Conservation (phyloP, 2,329 filamentous ascomycete genomes). For the Pyrenophora tritici-repentis region DNA sequence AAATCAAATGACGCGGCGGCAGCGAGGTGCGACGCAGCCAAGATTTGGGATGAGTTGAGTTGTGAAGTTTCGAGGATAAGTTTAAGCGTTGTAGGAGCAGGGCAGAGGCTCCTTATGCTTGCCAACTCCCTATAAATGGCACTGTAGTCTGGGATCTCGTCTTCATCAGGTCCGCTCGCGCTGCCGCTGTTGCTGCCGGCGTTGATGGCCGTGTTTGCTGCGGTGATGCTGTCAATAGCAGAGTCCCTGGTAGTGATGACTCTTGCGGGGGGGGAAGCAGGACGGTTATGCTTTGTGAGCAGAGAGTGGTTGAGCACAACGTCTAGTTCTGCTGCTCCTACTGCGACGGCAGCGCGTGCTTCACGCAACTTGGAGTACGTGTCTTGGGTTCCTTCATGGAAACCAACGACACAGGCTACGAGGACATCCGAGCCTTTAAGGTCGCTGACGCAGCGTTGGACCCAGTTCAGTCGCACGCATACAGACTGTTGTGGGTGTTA, state of each 20-base stretch:
- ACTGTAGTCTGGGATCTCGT: slow-evolving; percentile 50
- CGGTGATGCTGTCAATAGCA: slow-evolving; percentile 41
- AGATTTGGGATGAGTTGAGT: slow-evolving; percentile 54
- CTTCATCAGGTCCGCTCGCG: slow-evolving; percentile 14
- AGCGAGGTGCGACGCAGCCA: slow-evolving; percentile 59
- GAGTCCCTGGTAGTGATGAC: slow-evolving; percentile 27
- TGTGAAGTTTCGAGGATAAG: slow-evolving; percentile 65
- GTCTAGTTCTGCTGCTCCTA: slow-evolving; percentile 62
- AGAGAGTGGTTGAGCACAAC: slow-evolving; percentile 62
- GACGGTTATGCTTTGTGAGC: slow-evolving; percentile 44
- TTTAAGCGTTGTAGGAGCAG: slow-evolving; percentile 54
- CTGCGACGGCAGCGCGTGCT: slow-evolving; percentile 54
- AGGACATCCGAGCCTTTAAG: slow-evolving; percentile 56
- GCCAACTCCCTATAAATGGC: slow-evolving; percentile 59
- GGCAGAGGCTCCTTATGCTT: slow-evolving; percentile 56
- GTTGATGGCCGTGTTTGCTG: slow-evolving; percentile 40
- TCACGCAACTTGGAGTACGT: slow-evolving; percentile 59
- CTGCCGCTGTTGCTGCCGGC: slow-evolving; percentile 15
- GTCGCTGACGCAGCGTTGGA: slow-evolving; percentile 56
- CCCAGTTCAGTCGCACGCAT: slow-evolving; percentile 61
- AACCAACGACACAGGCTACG: slow-evolving; percentile 64
- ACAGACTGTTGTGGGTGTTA: slow-evolving; percentile 52
- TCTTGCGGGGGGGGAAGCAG: slow-evolving; percentile 6
- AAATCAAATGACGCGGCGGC: slow-evolving; percentile 61
- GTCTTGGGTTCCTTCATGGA: slow-evolving; percentile 63